Percentiles rank a stretch among this genome's conserved stretches.
phyloP scores from a whole-genome alignment of 208 protist genomes.

The Acanthamoeba castellanii region DNA sequence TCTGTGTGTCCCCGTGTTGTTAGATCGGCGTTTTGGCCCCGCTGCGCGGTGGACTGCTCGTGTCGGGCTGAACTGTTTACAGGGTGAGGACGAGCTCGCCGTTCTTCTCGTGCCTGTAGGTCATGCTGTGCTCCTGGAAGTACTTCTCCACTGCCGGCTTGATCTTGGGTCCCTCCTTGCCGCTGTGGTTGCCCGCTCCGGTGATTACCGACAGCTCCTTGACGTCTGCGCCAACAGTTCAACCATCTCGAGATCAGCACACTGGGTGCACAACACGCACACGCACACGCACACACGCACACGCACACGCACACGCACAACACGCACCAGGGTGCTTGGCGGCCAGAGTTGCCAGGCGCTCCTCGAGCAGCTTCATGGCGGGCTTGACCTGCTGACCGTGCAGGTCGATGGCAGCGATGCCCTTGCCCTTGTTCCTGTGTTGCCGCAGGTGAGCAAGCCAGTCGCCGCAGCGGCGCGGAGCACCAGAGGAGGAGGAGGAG shows the following conservation, averaged over 20 bases:
- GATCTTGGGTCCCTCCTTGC: conserved; percentile 73
- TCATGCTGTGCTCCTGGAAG: conserved; percentile 66
- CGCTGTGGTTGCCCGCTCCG: conserved; percentile 74
- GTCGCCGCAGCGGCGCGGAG: too few relatives aligned
- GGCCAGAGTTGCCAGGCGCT: background rate
- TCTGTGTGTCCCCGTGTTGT: too few relatives aligned
- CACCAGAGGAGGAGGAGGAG: too few relatives aligned
- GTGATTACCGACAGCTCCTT: conserved; percentile 72
- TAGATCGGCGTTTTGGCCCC: background rate
- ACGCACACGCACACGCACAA: background rate
- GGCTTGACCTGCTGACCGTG: conserved; percentile 59
- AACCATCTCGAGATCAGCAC: background rate
- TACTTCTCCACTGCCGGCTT: conserved; percentile 70
- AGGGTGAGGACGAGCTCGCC: conserved; percentile 44
- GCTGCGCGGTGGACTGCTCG: background rate
- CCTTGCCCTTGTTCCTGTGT: conserved; percentile 62
- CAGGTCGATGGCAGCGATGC: conserved; percentile 26
- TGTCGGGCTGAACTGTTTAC: background rate
- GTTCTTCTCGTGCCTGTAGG: conserved; percentile 68
- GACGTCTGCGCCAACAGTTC: background rate
- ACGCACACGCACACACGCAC: background rate
- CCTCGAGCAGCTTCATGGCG: conserved; percentile 43
- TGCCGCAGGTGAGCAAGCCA: background rate
- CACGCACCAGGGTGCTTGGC: background rate
- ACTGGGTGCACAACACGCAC: background rate